Conservation (phyloP, 2,329 filamentous ascomycete species). For the Diaporthe sp. region DNA sequence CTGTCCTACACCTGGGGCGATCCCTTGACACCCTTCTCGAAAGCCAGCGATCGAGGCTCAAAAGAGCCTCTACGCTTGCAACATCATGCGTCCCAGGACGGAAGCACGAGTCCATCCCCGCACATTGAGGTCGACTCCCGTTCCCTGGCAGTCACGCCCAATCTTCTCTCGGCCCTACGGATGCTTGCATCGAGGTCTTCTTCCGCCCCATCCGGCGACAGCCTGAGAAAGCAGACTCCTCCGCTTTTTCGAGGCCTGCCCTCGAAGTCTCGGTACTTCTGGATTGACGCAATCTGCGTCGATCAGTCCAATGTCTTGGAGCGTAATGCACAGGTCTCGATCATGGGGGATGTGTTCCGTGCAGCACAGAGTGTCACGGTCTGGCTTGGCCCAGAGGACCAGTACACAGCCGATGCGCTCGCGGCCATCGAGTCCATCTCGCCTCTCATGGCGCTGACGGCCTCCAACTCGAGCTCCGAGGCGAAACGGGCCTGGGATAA, state of each 20-base stretch:
- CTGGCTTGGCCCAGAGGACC: constrained; percentile 23
- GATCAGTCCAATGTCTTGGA: constrained; percentile 43
- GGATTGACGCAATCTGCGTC: constrained; percentile 46
- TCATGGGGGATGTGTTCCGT: constrained; percentile 38
- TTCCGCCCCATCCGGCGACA: not conserved
- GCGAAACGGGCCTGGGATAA: not conserved
- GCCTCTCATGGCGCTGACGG: constrained; percentile 3
- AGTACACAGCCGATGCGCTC: not conserved
- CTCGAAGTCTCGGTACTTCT: constrained; percentile 26
- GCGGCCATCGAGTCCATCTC: not conserved
- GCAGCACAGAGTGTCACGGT: constrained; percentile 4
- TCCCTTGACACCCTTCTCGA: constrained; percentile 24
- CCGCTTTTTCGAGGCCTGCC: not conserved
- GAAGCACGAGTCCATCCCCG: not conserved
- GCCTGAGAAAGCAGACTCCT: not conserved
- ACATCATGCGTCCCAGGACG: not conserved
- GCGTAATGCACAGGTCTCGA: constrained; percentile 42
- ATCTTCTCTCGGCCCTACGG: not conserved
- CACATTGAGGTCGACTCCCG: not conserved
- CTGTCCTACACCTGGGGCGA: constrained; percentile 34
- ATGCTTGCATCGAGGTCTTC: constrained; percentile 7
- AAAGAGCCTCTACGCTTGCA: not conserved
- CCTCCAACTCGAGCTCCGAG: not conserved
- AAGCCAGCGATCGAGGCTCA: too few species aligned
- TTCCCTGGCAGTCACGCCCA: constrained; percentile 4